Conservation (phyloP, 108 stramenopile genomes). For the Skeletonema menzelii region DNA sequence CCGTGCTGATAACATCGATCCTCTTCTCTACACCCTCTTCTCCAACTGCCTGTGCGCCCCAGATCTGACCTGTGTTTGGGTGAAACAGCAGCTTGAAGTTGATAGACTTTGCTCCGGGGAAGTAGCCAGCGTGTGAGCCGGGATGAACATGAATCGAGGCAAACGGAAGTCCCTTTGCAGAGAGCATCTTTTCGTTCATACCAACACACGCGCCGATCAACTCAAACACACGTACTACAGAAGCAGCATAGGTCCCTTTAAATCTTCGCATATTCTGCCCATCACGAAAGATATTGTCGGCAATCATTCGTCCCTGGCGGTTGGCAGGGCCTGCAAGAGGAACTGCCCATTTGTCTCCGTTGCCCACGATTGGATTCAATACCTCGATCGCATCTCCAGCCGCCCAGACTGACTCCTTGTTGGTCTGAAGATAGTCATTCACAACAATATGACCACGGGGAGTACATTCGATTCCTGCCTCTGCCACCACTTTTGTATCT, state of each 20-base stretch:
- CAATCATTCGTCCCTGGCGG: conserved; percentile 72
- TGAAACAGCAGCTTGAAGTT: conserved; percentile 67
- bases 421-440: conserved; percentile 57
- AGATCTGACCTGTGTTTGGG: conserved; percentile 54
- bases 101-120: conserved; percentile 60
- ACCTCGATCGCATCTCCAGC: conserved; percentile 71
- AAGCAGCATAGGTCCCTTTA: conserved; percentile 71
- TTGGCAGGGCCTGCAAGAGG: conserved; percentile 78
- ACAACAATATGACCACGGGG: conserved; percentile 59
- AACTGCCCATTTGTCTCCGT: conserved; percentile 59
- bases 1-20: conserved; percentile 74
- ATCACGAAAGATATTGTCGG: conserved; percentile 61
- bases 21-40: conserved; percentile 73
- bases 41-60: conserved; percentile 71
- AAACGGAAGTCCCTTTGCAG: conserved; percentile 47
- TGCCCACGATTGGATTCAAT: conserved; percentile 54
- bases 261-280: conserved; percentile 44
- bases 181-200: conserved; percentile 69
- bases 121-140: conserved; percentile 66
- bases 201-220: conserved; percentile 65
- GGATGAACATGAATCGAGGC: conserved; percentile 64
- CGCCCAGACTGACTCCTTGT: conserved; percentile 57
- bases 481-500: conserved; percentile 56
- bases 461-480: conserved; percentile 62
- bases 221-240: conserved; percentile 63